These are phyloP conservation scores for Rhizopogon vesiculosus DNA, from an alignment of 768 basidiomycete species.

Conservation along the genomic window DNA sequence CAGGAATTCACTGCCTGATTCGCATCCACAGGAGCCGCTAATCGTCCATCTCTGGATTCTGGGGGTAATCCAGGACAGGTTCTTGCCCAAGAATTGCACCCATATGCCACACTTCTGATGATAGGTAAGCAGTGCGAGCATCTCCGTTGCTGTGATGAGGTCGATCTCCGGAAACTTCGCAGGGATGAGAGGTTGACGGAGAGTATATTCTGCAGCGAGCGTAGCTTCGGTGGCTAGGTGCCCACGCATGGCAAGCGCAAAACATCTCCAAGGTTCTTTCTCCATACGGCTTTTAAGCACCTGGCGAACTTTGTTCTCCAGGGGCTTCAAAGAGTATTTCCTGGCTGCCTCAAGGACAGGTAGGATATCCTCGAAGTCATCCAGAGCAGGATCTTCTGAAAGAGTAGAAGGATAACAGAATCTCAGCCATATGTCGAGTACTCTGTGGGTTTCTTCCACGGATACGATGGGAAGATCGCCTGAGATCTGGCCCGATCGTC, in stretches of 20 bases:
- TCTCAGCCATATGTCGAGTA: slow-evolving; percentile 8
- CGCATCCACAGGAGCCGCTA: background rate
- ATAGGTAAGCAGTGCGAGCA: slow-evolving; percentile 13
- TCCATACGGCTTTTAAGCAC: slow-evolving; percentile 10
- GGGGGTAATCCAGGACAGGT: slow-evolving; percentile 4
- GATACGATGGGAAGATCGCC: slow-evolving; percentile 3
- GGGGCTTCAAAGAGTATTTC: slow-evolving; percentile 2
- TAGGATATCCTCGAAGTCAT: background rate
- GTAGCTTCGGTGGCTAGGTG: slow-evolving; percentile 13
- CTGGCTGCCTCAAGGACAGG: slow-evolving; percentile 1
- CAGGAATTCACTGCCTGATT: background rate
- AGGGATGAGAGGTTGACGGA: slow-evolving; percentile 15
- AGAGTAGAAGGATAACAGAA: slow-evolving; percentile 10
- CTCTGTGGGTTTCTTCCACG: slow-evolving; percentile 5
- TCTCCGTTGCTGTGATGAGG: slow-evolving; percentile 14
- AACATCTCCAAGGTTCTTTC: slow-evolving; percentile 17
- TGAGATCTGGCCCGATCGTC: slow-evolving; percentile 5
- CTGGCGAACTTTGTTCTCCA: slow-evolving; percentile 10
- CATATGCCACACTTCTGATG: slow-evolving; percentile 4
- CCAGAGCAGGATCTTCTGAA: slow-evolving; percentile 4
- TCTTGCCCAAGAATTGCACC: background rate
- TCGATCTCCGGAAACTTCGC: slow-evolving; percentile 15
- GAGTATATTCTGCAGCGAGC: slow-evolving; percentile 18
- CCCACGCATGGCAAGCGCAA: slow-evolving; percentile 22
- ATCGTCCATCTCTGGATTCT: slow-evolving; percentile 1